Conservation (phyloP, 768 basidiomycete species). For the Piloderma croceum region DNA sequence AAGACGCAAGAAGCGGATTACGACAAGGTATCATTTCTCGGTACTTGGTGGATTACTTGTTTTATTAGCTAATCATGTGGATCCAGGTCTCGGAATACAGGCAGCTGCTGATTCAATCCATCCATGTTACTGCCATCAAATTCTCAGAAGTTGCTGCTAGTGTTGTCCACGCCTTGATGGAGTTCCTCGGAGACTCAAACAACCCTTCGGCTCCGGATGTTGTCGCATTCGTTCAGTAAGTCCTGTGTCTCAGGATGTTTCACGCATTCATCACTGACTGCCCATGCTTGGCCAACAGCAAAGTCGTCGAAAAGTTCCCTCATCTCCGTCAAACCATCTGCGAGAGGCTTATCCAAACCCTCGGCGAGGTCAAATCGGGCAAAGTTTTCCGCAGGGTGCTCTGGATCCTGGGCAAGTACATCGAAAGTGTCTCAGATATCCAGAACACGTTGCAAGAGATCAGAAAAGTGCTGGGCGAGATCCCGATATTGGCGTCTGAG, state of each 20-base stretch:
- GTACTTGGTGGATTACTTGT: too few relatives aligned
- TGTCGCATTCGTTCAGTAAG: constrained; percentile 77
- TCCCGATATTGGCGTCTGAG: constrained; percentile 93
- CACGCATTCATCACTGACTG: too few relatives aligned
- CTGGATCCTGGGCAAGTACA: constrained; percentile 98
- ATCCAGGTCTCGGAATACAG: constrained; percentile 85
- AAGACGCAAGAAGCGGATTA: constrained; percentile 87
- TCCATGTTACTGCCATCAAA: constrained; percentile 92
- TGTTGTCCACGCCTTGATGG: constrained; percentile 90
- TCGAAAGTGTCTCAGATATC: constrained; percentile 62
- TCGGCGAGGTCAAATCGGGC: constrained; percentile 87
- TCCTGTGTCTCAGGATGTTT: constrained; percentile 49
- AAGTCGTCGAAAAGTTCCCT: constrained; percentile 98
- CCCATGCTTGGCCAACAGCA: too few relatives aligned
- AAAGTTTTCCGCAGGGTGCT: constrained; percentile 95
- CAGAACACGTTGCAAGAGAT: constrained; percentile 69
- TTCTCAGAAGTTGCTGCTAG: constrained; percentile 96
- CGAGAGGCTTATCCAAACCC: constrained; percentile 75
- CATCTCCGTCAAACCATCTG: constrained; percentile 74
- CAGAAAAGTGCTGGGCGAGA: constrained; percentile 84
- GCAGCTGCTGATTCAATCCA: constrained; percentile 93
- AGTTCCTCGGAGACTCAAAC: constrained; percentile 90
- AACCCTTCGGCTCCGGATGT: constrained; percentile 95
- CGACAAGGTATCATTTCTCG: constrained; percentile 87
- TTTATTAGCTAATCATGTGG: too few relatives aligned